Evolutionary conservation across 495 filamentous ascomycete genomes (phyloP).

Genomic region (Entonaema liquescens): DNA sequence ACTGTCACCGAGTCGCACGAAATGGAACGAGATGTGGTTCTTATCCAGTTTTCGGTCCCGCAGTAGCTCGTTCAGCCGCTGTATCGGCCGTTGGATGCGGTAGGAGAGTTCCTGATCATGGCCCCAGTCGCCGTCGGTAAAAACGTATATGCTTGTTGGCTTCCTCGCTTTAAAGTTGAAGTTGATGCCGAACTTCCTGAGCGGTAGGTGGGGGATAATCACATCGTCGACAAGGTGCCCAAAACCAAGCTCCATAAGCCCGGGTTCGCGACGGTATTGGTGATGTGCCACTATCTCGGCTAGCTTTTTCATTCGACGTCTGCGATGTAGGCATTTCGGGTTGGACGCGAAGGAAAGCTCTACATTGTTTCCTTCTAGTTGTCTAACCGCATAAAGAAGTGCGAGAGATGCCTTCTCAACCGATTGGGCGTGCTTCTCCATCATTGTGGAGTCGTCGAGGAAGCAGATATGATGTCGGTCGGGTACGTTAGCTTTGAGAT

Average conservation of each 20-base stretch:
- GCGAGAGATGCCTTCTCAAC: conserved; percentile 40
- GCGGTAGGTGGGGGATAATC: conserved; percentile 26
- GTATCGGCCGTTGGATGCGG: conserved; percentile 37
- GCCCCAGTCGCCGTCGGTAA: conserved; percentile 54
- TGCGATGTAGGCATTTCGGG: conserved; percentile 9
- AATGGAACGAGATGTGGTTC: conserved; percentile 7
- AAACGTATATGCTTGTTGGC: conserved; percentile 49
- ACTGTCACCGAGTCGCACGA: neutral
- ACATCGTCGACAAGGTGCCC: conserved; percentile 31
- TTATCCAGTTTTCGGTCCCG: conserved; percentile 24
- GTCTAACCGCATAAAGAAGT: conserved; percentile 42
- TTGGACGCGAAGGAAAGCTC: conserved; percentile 45
- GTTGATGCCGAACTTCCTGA: conserved; percentile 30
- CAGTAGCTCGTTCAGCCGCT: conserved; percentile 39
- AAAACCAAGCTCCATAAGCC: conserved; percentile 30
- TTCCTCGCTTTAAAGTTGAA: conserved; percentile 16
- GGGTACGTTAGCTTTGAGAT: conserved; percentile 36
- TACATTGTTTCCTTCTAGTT: neutral
- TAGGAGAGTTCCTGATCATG: conserved; percentile 18
- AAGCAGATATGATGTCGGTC: conserved; percentile 49
- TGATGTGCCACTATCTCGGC: conserved; percentile 21
- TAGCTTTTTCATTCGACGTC: conserved; percentile 16
- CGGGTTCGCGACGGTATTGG: conserved; percentile 15
- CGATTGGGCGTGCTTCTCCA: conserved; percentile 43
- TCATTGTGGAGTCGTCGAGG: conserved; percentile 51